Percentiles rank a stretch among this genome's conserved stretches.
Evolutionary conservation across 495 filamentous ascomycete genomes (phyloP).

Genomic region (Aspergillus mulundensis): DNA sequence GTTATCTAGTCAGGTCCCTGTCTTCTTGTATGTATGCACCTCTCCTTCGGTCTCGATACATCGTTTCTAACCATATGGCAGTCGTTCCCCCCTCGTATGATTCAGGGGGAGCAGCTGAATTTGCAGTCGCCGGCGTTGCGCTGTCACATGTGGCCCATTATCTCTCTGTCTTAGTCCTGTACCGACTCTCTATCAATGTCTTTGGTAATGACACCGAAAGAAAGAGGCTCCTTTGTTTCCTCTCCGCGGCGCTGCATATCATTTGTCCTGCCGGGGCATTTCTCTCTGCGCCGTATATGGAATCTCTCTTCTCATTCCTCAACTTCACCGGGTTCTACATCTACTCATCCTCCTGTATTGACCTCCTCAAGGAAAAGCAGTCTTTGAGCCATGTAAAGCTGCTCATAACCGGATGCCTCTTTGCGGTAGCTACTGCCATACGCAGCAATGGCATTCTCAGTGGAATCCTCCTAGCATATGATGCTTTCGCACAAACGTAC

Average conservation of each 20-base stretch:
- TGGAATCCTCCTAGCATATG: conserved; percentile 65
- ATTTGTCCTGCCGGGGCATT: conserved; percentile 86
- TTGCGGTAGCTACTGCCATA: conserved; percentile 69
- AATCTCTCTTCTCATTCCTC: conserved; percentile 74
- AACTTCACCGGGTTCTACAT: conserved; percentile 69
- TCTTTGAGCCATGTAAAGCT: conserved; percentile 42
- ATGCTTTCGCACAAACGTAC: conserved; percentile 39
- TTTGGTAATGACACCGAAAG: conserved; percentile 26
- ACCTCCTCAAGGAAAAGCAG: conserved; percentile 20
- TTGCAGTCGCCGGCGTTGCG: conserved; percentile 53
- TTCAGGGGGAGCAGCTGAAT: conserved; percentile 19
- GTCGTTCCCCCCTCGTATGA: conserved; percentile 26
- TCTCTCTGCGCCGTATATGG: conserved; percentile 80
- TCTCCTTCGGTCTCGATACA: background rate
- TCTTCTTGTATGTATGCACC: conserved; percentile 40
- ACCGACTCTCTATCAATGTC: conserved; percentile 47
- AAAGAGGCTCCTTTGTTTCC: conserved; percentile 51
- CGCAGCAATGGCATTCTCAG: conserved; percentile 87
- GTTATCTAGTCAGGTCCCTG: conserved; percentile 45
- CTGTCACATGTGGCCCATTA: conserved; percentile 72
- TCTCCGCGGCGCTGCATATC: conserved; percentile 70
- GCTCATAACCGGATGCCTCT: conserved; percentile 59
- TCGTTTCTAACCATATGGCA: conserved; percentile 14
- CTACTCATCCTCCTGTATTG: conserved; percentile 56
- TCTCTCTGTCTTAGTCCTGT: conserved; percentile 66